Evolutionary conservation across 2,329 filamentous ascomycete species (phyloP).

Genomic region (Cytospora schulzeri): DNA sequence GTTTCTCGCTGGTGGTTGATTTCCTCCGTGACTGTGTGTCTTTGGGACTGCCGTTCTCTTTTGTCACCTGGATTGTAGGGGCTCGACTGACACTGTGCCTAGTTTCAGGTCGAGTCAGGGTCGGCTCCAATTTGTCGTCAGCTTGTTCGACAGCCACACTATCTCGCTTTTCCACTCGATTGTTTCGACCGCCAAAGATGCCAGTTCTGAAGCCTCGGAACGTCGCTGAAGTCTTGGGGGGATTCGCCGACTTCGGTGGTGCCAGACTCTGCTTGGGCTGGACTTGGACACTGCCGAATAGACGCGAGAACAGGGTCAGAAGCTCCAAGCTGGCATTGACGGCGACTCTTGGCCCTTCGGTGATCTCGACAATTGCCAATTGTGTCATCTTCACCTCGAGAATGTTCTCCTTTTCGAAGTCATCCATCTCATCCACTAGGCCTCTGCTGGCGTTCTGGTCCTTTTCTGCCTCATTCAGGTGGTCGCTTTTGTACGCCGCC

Average conservation of each 20-base stretch:
- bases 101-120: conserved; percentile 42
- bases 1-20: conserved; percentile 42
- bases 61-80: conserved; percentile 77
- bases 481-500: conserved; percentile 65
- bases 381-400: conserved; percentile 98
- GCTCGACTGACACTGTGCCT: conserved; percentile 43
- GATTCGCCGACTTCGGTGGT: conserved; percentile 48
- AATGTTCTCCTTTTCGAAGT: conserved; percentile 80
- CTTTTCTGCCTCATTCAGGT: conserved; percentile 61
- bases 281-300: conserved; percentile 66
- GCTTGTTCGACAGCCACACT: conserved; percentile 34
- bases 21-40: conserved; percentile 41
- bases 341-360: conserved; percentile 81
- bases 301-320: conserved; percentile 74
- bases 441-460: conserved; percentile 43
- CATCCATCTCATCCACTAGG: conserved; percentile 77
- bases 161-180: conserved; percentile 39
- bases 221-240: conserved; percentile 72
- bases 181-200: conserved; percentile 65
- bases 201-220: conserved; percentile 71
- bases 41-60: conserved; percentile 55
- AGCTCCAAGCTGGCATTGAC: conserved; percentile 89
- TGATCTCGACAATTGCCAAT: conserved; percentile 76
- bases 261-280: conserved; percentile 49
- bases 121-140: conserved; percentile 40